Evolutionary conservation across 1,284 basidiomycete genomes (phyloP).

Genomic region (Sutorius eximius): DNA sequence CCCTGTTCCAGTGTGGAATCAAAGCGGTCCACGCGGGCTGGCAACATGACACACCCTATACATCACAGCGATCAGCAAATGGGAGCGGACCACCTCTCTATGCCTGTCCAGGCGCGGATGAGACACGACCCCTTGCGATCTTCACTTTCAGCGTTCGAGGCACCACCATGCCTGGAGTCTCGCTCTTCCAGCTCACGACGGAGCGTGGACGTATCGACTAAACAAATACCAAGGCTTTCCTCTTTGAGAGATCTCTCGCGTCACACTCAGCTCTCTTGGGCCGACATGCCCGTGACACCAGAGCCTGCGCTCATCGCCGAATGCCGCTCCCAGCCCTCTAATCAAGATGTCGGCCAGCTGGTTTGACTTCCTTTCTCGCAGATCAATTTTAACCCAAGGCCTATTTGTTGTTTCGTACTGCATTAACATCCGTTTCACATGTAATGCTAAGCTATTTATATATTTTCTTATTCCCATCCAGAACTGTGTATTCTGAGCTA

Average conservation of each 20-base stretch:
- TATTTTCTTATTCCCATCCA: too few species aligned
- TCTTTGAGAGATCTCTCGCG: neutral
- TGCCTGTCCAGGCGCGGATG: neutral
- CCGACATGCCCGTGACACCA: neutral
- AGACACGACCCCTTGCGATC: neutral
- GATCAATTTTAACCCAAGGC: neutral
- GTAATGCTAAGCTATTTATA: too few species aligned
- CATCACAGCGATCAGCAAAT: neutral
- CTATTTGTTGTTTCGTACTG: too few species aligned
- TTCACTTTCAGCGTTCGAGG: neutral
- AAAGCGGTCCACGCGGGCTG: neutral
- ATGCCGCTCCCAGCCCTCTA: neutral
- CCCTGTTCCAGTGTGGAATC: neutral
- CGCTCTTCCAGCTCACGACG: neutral
- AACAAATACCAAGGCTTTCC: neutral
- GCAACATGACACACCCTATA: neutral
- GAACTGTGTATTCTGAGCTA: too few species aligned
- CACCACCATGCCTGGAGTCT: neutral
- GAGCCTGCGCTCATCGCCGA: neutral
- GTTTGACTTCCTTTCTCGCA: neutral
- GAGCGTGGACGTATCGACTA: neutral
- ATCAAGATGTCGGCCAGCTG: neutral
- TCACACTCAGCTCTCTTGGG: neutral
- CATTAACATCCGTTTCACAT: too few species aligned
- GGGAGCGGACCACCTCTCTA: neutral